Percentiles rank a stretch among this genome's conserved stretches.
These are phyloP conservation scores for Suhomyces yuchorum DNA, from an alignment of 1,139 yeast genomes.

Conservation along the genomic window DNA sequence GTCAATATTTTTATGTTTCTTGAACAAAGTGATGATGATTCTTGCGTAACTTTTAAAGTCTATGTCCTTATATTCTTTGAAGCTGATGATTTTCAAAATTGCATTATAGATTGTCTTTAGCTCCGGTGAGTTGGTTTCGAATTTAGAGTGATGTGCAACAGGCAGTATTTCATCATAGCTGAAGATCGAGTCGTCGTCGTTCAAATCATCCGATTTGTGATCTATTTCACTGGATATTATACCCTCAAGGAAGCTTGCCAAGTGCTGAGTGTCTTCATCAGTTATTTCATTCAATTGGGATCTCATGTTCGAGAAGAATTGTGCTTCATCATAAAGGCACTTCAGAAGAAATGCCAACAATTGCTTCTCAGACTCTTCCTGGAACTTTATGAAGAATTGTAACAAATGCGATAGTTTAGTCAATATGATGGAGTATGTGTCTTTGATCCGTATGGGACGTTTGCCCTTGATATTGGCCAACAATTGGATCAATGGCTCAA, in stretches of 20 bases:
- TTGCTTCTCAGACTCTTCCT: conserved; percentile 24
- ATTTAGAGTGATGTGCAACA: not conserved
- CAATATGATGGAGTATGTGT: conserved; percentile 24
- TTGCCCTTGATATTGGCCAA: conserved; percentile 19
- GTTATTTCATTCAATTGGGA: conserved; percentile 20
- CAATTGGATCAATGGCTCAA: conserved; percentile 13
- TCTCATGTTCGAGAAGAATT: conserved; percentile 22
- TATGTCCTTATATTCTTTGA: conserved; percentile 11
- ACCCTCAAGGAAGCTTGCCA: conserved; percentile 26
- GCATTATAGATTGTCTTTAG: conserved; percentile 27
- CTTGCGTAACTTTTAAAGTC: conserved; percentile 17
- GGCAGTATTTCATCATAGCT: conserved; percentile 20
- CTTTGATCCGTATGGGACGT: conserved; percentile 25
- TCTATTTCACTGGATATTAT: conserved; percentile 14
- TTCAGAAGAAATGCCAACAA: conserved; percentile 24
- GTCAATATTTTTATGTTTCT: conserved; percentile 25
- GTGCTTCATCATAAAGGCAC: conserved; percentile 26
- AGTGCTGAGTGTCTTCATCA: conserved; percentile 29
- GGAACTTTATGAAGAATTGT: conserved; percentile 24
- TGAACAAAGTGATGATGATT: conserved; percentile 29
- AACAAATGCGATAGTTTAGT: conserved; percentile 24
- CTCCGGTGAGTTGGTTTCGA: conserved; percentile 12
- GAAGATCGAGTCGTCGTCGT: conserved; percentile 24
- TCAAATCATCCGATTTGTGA: conserved; percentile 1
- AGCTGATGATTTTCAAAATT: conserved; percentile 27